phyloP scores from a whole-genome alignment of 2,329 filamentous ascomycete genomes.

The Cercospora beticola region DNA sequence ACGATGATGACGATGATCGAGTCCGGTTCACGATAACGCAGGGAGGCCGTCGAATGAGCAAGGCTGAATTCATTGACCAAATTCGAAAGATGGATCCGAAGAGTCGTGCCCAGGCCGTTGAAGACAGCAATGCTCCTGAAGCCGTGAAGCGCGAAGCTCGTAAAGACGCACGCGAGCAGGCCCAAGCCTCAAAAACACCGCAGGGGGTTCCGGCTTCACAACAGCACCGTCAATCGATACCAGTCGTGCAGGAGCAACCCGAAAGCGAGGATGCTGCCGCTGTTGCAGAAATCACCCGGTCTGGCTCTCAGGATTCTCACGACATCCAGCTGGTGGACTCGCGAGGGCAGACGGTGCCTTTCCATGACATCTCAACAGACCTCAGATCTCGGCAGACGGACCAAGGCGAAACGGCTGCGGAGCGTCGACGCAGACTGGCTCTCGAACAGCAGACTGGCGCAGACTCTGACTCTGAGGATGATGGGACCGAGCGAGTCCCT shows the following conservation, averaged over 20 bases:
- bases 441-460: conserved; percentile 28
- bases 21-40: conserved; percentile 76
- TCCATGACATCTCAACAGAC: conserved; percentile 45
- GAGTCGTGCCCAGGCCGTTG: conserved; percentile 54
- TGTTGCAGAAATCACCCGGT: conserved; percentile 35
- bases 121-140: conserved; percentile 50
- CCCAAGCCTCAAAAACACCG: conserved; percentile 18
- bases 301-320: conserved; percentile 44
- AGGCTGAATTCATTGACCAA: conserved; percentile 74
- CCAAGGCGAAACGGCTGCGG: conserved; percentile 40
- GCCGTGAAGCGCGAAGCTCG: conserved; percentile 49
- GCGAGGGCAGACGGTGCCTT: conserved; percentile 48
- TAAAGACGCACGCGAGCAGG: conserved; percentile 42
- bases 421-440: conserved; percentile 46
- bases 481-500: conserved; percentile 42
- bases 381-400: conserved; percentile 26
- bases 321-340: conserved; percentile 49
- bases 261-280: conserved; percentile 20
- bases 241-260: conserved; percentile 27
- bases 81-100: conserved; percentile 70
- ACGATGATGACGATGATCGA: conserved; percentile 61
- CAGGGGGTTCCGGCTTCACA: conserved; percentile 4
- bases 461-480: conserved; percentile 40
- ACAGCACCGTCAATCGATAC: conserved; percentile 19
- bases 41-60: conserved; percentile 72